phyloP scores from a whole-genome alignment of 257 asterid genomes.

The Jasminum sambac region DNA sequence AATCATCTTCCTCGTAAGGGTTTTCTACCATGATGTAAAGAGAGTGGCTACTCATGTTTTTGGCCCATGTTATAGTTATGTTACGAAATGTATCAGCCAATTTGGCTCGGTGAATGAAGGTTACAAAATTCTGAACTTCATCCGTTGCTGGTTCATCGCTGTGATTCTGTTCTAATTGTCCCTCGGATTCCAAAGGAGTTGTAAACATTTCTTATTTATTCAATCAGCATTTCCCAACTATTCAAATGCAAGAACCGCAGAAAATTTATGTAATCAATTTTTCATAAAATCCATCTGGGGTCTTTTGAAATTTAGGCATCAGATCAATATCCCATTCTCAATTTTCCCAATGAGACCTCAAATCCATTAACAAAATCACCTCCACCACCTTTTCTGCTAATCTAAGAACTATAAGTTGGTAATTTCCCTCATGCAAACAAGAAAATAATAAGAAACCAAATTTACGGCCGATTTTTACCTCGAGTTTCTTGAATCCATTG shows the following conservation, averaged over 20 bases:
- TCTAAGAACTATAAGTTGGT: neutral
- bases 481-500: slow-evolving; percentile 4
- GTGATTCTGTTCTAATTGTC: slow-evolving; percentile 22
- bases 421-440: slow-evolving; percentile 1
- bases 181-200: slow-evolving; percentile 31
- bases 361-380: neutral
- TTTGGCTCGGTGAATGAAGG: slow-evolving; percentile 55
- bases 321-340: neutral
- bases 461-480: slow-evolving; percentile 4
- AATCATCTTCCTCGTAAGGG: slow-evolving; percentile 42
- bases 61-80: slow-evolving; percentile 67
- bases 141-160: slow-evolving; percentile 31
- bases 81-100: slow-evolving; percentile 38
- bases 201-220: slow-evolving; percentile 26
- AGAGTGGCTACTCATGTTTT: slow-evolving; percentile 58
- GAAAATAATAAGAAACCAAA: slow-evolving; percentile 2
- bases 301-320: neutral
- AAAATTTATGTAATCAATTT: neutral
- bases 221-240: slow-evolving; percentile 30
- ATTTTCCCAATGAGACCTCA: neutral
- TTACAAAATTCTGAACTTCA: slow-evolving; percentile 52
- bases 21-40: slow-evolving; percentile 57
- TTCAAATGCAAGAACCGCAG: slow-evolving; percentile 9
- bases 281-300: neutral
- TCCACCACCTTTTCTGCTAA: slow-evolving; percentile 8